These are phyloP conservation scores for Gymnopilus dilepis DNA, from an alignment of 768 basidiomycete genomes.

Conservation along the genomic window DNA sequence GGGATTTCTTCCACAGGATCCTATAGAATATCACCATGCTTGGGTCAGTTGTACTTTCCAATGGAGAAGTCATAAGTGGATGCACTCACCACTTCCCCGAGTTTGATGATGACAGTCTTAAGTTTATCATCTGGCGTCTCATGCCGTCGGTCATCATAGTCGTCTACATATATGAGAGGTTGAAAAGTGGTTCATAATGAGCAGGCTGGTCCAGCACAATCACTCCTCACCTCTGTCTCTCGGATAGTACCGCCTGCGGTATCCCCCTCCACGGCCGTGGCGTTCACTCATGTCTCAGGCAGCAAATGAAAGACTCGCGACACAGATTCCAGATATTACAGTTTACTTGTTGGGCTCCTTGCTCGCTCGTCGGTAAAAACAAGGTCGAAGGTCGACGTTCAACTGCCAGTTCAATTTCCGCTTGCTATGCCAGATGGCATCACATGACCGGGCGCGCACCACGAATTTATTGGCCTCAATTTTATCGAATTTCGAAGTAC, in stretches of 20 bases:
- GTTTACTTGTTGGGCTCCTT: conserved; percentile 12
- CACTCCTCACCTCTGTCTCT: conserved; percentile 60
- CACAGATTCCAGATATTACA: conserved; percentile 9
- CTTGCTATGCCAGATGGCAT: not conserved
- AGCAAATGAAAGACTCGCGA: conserved; percentile 8
- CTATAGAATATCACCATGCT: conserved; percentile 40
- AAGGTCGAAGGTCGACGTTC: not conserved
- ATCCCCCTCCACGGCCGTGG: conserved; percentile 51
- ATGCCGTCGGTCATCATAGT: conserved; percentile 70
- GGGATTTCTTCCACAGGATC: conserved; percentile 74
- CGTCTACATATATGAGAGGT: conserved; percentile 49
- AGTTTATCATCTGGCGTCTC: conserved; percentile 80
- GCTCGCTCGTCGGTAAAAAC: not conserved
- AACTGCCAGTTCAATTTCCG: conserved; percentile 5
- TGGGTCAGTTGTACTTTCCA: conserved; percentile 6
- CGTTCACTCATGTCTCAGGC: conserved; percentile 59
- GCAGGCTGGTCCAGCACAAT: conserved; percentile 21
- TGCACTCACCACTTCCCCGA: conserved; percentile 79
- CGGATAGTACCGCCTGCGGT: conserved; percentile 37
- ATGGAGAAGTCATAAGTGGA: conserved; percentile 8
- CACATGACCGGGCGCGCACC: not conserved
- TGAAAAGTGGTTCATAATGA: conserved; percentile 23
- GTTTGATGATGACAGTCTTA: conserved; percentile 66
- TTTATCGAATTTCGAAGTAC: no score
- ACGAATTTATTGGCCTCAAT: no score